A percentile compares a stretch with the other conserved stretches of the same genome.
phyloP scores from a whole-genome alignment of 257 asterid species.

The Solanum chilense region DNA sequence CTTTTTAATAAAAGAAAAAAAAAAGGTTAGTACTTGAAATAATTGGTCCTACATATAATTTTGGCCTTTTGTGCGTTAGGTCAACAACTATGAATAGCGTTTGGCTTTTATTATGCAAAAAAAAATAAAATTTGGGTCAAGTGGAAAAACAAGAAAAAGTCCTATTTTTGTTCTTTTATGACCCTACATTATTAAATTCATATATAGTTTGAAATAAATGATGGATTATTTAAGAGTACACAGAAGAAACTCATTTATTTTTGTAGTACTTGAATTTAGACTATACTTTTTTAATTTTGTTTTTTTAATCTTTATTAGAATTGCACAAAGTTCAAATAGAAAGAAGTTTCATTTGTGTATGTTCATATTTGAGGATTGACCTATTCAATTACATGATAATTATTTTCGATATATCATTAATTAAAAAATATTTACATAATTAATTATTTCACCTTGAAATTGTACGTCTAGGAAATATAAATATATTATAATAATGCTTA shows the following conservation, averaged over 20 bases:
- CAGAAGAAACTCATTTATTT: not conserved
- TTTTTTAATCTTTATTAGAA: not conserved
- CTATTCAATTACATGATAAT: no score
- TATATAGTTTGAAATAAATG: not conserved
- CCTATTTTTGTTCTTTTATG: not conserved
- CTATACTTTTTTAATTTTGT: not conserved
- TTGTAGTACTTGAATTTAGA: not conserved
- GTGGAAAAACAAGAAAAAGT: conserved; percentile 15
- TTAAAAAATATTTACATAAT: no score
- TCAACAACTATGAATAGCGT: conserved; percentile 52
- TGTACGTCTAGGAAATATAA: not conserved
- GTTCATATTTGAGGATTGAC: not conserved
- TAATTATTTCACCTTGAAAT: no score
- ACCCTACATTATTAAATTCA: not conserved
- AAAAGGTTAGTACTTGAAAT: not conserved
- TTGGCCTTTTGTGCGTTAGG: conserved; percentile 43
- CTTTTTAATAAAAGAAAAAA: not conserved
- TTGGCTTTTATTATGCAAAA: conserved; percentile 31
- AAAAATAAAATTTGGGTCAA: conserved; percentile 17
- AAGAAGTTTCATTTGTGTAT: not conserved
- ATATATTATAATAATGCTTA: no score
- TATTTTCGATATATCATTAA: no score
- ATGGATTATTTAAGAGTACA: not conserved
- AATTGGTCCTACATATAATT: conserved; percentile 2
- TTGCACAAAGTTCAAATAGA: not conserved